These are phyloP conservation scores for Tuber microsphaerosporum DNA, from an alignment of 495 filamentous ascomycete genomes.

Conservation along the genomic window DNA sequence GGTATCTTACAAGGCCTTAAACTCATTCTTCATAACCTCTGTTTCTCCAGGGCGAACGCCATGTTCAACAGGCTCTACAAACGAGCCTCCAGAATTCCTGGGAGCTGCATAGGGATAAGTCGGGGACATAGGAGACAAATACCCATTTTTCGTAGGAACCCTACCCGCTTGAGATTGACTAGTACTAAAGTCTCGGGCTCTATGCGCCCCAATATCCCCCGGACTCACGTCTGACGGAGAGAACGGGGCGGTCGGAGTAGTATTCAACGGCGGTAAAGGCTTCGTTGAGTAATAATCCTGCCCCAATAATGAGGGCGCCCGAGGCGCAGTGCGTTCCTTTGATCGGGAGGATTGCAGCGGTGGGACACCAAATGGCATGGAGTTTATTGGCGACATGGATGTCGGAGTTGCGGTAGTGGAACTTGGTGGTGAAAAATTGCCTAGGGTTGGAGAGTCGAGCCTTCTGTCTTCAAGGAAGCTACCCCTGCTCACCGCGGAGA, in stretches of 20 bases:
- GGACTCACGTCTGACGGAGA: background rate
- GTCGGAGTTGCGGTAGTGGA: background rate
- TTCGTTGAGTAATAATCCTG: background rate
- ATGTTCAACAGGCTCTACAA: slow-evolving; percentile 16
- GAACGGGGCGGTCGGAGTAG: background rate
- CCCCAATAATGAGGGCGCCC: background rate
- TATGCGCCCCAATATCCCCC: background rate
- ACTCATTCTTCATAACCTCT: slow-evolving; percentile 33
- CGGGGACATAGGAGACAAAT: background rate
- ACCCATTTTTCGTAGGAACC: background rate
- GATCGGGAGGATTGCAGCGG: background rate
- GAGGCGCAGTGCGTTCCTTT: background rate
- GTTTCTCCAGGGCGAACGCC: slow-evolving; percentile 30
- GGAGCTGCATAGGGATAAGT: background rate
- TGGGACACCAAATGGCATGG: background rate
- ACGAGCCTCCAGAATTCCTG: background rate
- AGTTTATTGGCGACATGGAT: background rate
- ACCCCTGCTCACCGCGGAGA: background rate
- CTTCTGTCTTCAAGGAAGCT: background rate
- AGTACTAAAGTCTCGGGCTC: background rate
- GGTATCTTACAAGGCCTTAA: slow-evolving; percentile 20
- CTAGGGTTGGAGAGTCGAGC: background rate
- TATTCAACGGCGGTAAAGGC: background rate
- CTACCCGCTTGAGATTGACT: background rate
- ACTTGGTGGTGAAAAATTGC: background rate